Evolutionary conservation across 257 asterid genomes (phyloP).

Genomic region (Thymus quinquecostatus): DNA sequence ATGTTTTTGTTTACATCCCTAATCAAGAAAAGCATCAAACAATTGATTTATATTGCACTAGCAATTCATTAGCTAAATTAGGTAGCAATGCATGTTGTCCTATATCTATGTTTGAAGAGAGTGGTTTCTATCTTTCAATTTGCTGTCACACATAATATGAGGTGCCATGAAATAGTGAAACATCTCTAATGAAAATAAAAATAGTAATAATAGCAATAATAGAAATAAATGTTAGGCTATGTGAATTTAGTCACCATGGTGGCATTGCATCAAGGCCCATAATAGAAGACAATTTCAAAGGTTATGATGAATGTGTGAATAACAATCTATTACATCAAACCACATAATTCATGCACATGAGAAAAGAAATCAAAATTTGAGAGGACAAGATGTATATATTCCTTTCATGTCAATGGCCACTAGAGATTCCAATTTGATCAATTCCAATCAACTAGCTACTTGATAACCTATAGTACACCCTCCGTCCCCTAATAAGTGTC

Average conservation of each 20-base stretch:
- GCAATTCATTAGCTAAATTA: background rate
- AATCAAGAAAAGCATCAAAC: background rate
- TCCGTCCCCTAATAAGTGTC: too few species aligned
- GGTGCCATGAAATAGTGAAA: background rate
- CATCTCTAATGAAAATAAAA: background rate
- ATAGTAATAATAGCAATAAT: background rate
- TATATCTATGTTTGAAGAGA: background rate
- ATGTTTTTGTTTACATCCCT: background rate
- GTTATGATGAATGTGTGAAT: constrained; percentile 2
- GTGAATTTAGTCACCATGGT: constrained; percentile 11
- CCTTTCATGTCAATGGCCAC: constrained; percentile 40
- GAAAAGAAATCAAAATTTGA: constrained; percentile 23
- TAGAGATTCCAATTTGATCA: constrained; percentile 40
- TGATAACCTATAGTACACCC: background rate
- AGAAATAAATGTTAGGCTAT: background rate
- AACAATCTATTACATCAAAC: constrained; percentile 15
- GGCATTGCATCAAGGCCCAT: constrained; percentile 17
- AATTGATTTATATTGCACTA: background rate
- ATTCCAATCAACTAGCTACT: constrained; percentile 13
- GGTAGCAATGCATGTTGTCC: background rate
- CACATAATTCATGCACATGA: constrained; percentile 5
- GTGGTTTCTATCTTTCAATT: background rate
- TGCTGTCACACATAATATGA: background rate
- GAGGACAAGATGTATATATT: constrained; percentile 32
- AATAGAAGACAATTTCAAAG: constrained; percentile 7